Evolutionary conservation across 192 early-diverging fungal genomes (phyloP).

Genomic region (Umbelopsis ramanniana): DNA sequence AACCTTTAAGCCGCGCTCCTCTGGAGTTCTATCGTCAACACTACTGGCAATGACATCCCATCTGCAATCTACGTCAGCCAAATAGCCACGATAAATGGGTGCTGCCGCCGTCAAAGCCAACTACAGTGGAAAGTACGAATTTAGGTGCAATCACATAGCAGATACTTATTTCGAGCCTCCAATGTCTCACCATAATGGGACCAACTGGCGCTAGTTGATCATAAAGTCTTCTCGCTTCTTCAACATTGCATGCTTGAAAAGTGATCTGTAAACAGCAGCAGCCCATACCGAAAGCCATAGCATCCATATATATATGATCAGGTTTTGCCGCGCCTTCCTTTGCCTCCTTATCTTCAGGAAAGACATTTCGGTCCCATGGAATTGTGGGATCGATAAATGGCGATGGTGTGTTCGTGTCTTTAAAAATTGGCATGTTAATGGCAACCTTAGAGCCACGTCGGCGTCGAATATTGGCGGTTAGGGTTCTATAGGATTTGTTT

Average conservation of each 20-base stretch:
- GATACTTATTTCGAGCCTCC: neutral
- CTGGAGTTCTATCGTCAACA: constrained; percentile 91
- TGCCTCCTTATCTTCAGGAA: constrained; percentile 74
- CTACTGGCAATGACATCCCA: constrained; percentile 96
- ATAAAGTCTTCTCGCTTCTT: constrained; percentile 91
- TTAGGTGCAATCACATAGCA: neutral
- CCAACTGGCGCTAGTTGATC: constrained; percentile 92
- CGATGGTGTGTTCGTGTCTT: constrained; percentile 85
- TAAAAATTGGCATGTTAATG: constrained; percentile 97
- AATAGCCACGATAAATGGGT: constrained; percentile 92
- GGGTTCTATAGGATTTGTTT: constrained; percentile 54
- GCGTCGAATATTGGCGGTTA: constrained; percentile 92
- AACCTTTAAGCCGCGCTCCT: constrained; percentile 86
- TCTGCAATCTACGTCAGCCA: constrained; percentile 95
- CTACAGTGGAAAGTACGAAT: constrained; percentile 27
- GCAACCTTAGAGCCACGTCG: constrained; percentile 92
- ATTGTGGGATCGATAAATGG: constrained; percentile 85
- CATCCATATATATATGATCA: constrained; percentile 97
- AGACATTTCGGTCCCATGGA: constrained; percentile 61
- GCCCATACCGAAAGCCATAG: constrained; percentile 99
- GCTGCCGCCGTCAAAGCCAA: constrained; percentile 90
- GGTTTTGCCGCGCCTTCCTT: constrained; percentile 79
- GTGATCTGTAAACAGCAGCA: constrained; percentile 98
- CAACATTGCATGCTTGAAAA: constrained; percentile 92
- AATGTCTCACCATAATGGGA: constrained; percentile 76